These are phyloP conservation scores for Aspergillus uvarum DNA, from an alignment of 2,329 filamentous ascomycete genomes.

Conservation along the genomic window DNA sequence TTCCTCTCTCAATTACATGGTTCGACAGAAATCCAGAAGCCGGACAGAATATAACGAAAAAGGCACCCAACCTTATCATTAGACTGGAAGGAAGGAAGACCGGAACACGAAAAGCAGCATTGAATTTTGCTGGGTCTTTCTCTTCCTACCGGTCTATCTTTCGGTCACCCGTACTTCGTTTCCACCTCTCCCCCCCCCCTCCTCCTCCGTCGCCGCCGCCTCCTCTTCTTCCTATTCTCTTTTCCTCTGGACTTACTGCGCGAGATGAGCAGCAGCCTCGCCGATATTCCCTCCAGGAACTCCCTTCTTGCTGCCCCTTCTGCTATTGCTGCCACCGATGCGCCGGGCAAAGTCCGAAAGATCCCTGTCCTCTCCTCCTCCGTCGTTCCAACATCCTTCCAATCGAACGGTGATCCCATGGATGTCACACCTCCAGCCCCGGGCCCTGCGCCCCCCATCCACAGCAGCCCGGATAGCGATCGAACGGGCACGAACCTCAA, in stretches of 20 bases:
- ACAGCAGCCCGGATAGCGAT: constrained; percentile 52
- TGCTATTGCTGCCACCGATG: constrained; percentile 34
- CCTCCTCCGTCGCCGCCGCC: constrained; percentile 5
- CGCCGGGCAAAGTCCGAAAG: constrained; percentile 49
- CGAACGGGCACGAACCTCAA: constrained; percentile 37
- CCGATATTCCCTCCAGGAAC: constrained; percentile 45
- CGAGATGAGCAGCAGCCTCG: constrained; percentile 43
- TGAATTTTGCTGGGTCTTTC: not conserved
- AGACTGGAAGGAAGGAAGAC: not conserved
- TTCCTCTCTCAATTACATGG: not conserved
- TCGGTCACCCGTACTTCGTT: not conserved
- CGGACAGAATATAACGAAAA: not conserved
- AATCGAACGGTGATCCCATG: constrained; percentile 54
- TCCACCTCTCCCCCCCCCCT: not conserved
- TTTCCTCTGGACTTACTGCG: constrained; percentile 21
- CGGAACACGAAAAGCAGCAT: not conserved
- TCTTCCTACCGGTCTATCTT: not conserved
- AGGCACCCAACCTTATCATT: not conserved
- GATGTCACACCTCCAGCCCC: constrained; percentile 53
- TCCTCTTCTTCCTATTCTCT: constrained; percentile 17
- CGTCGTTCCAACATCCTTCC: constrained; percentile 37
- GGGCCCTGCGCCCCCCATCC: constrained; percentile 44
- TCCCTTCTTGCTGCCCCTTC: constrained; percentile 38
- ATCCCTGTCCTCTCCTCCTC: constrained; percentile 54
- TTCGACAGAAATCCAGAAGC: not conserved